Evolutionary conservation across 768 basidiomycete genomes (phyloP).

Genomic region (Daedalea quercina): DNA sequence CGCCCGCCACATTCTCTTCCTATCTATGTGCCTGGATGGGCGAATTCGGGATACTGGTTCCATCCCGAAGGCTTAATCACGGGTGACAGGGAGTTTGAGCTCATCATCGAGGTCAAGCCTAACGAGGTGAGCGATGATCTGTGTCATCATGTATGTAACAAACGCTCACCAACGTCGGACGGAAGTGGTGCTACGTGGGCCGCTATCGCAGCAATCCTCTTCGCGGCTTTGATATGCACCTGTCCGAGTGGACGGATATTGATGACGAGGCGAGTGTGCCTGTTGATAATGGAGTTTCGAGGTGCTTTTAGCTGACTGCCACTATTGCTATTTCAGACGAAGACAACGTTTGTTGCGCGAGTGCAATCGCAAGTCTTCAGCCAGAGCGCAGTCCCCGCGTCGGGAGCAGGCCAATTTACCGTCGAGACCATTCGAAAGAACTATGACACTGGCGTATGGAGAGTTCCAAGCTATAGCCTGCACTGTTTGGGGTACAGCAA

Average conservation of each 20-base stretch:
- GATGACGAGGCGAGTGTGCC: constrained; percentile 21
- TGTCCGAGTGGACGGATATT: constrained; percentile 26
- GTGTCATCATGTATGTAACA: background rate
- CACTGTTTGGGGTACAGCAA: constrained; percentile 23
- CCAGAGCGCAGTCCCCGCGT: background rate
- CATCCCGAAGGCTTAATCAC: constrained; percentile 13
- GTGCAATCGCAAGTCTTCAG: background rate
- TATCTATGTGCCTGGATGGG: constrained; percentile 18
- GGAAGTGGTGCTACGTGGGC: constrained; percentile 26
- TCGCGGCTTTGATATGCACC: constrained; percentile 19
- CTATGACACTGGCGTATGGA: constrained; percentile 22
- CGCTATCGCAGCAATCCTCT: constrained; percentile 17
- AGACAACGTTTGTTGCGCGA: background rate
- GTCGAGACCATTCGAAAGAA: constrained; percentile 12
- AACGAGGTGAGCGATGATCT: background rate
- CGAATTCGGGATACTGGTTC: constrained; percentile 26
- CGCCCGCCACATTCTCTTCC: constrained; percentile 25
- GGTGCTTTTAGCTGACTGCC: background rate
- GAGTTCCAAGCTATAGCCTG: constrained; percentile 21
- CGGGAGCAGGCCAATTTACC: background rate
- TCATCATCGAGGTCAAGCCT: constrained; percentile 20
- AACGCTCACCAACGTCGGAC: background rate
- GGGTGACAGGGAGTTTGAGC: constrained; percentile 17
- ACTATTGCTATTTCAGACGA: background rate
- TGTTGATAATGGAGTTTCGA: no score